Evolutionary conservation across 1,284 basidiomycete species (phyloP).

Genomic region (Ganoderma lucidum): DNA sequence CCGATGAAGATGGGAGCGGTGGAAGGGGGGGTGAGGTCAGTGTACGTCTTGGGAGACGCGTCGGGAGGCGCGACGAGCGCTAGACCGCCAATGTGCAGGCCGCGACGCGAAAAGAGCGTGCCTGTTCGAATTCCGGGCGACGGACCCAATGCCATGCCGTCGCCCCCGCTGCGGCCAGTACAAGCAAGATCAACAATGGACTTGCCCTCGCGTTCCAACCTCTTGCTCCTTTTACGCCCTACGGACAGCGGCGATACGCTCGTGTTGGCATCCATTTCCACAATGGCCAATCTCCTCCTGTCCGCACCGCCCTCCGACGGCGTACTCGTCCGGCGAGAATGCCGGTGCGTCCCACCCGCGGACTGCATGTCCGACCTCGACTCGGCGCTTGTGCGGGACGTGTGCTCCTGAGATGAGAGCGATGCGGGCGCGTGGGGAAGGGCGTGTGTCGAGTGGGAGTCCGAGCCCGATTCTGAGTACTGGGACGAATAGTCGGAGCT

Average conservation of each 20-base stretch:
- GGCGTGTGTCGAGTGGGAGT: not conserved
- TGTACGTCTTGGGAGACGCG: slow-evolving; percentile 60
- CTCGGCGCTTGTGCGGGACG: slow-evolving; percentile 36
- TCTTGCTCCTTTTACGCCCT: slow-evolving; percentile 36
- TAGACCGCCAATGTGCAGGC: slow-evolving; percentile 57
- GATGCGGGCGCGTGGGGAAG: slow-evolving; percentile 10
- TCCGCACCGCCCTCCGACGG: slow-evolving; percentile 67
- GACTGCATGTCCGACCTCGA: slow-evolving; percentile 7
- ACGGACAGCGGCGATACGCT: slow-evolving; percentile 31
- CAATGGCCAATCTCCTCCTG: slow-evolving; percentile 71
- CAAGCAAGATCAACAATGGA: slow-evolving; percentile 13
- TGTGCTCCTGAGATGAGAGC: slow-evolving; percentile 28
- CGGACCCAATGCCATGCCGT: slow-evolving; percentile 14
- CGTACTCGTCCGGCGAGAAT: slow-evolving; percentile 52
- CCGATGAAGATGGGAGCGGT: slow-evolving; percentile 48
- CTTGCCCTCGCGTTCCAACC: slow-evolving; percentile 14
- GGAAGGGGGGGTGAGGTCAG: slow-evolving; percentile 59
- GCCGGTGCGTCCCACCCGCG: slow-evolving; percentile 26
- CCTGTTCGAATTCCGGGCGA: slow-evolving; percentile 5
- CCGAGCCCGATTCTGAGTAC: slow-evolving; percentile 50
- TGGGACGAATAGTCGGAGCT: slow-evolving; percentile 50
- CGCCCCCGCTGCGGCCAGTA: not conserved
- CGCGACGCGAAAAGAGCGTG: slow-evolving; percentile 51
- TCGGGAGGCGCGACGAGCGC: slow-evolving; percentile 76
- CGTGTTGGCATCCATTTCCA: slow-evolving; percentile 55